phyloP scores from a whole-genome alignment of 1,139 yeast genomes.

The Sugiyamaella castrensis region DNA sequence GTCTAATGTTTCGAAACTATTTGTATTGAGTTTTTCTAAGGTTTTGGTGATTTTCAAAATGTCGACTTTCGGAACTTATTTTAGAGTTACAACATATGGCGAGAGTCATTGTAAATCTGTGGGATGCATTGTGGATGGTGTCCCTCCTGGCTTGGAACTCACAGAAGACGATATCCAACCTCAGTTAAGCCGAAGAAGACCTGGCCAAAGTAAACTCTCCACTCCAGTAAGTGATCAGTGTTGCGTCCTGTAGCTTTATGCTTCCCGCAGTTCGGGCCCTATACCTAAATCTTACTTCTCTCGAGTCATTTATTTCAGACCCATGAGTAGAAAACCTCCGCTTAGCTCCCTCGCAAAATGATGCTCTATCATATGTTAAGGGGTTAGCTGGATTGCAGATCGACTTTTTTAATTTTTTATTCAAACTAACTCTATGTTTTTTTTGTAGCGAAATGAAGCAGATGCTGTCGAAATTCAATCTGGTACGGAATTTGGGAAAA shows the following conservation, averaged over 20 bases:
- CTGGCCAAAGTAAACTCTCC: conserved; percentile 88
- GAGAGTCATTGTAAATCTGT: conserved; percentile 98
- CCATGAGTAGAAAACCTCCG: no score
- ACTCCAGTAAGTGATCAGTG: conserved; percentile 62
- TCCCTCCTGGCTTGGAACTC: conserved; percentile 89
- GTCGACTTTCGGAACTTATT: conserved; percentile 64
- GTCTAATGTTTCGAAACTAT: neutral
- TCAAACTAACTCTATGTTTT: conserved; percentile 5
- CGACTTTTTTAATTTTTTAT: neutral
- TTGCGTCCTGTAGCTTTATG: no score
- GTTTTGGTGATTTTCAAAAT: conserved; percentile 39
- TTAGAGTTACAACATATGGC: conserved; percentile 90
- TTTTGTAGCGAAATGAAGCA: conserved; percentile 67
- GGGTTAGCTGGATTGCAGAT: no score
- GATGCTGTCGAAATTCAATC: conserved; percentile 90
- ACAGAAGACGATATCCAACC: conserved; percentile 90
- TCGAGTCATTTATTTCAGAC: no score
- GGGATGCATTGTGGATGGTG: conserved; percentile 97
- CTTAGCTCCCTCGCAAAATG: no score
- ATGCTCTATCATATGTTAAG: no score
- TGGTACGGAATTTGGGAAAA: conserved; percentile 87
- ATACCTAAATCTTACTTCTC: no score
- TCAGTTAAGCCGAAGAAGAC: conserved; percentile 93
- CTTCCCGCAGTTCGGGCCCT: no score
- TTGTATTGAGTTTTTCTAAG: no score